Percentiles rank a stretch among this genome's conserved stretches.
Conservation (phyloP, 2,329 filamentous ascomycete species). For the Aspergillus candidus region DNA sequence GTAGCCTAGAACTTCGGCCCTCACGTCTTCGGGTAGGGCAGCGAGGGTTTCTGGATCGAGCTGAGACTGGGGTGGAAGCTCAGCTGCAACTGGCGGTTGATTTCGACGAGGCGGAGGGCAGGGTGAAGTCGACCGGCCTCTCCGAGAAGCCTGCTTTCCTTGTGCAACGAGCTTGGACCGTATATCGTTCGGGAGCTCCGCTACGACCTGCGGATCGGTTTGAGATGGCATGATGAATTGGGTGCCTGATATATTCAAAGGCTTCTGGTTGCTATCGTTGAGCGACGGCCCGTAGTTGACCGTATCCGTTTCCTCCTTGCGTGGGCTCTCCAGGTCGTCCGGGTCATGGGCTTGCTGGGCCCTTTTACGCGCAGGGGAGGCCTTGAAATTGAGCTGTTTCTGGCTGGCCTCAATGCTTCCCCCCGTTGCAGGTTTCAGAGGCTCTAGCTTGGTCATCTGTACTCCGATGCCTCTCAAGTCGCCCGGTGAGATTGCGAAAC, state of each 20-base stretch:
- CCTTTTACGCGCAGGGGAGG: conserved; percentile 26
- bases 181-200: conserved; percentile 79
- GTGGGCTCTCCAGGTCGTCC: conserved; percentile 44
- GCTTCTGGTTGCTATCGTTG: conserved; percentile 46
- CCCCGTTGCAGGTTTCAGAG: conserved; percentile 54
- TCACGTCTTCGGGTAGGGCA: conserved; percentile 77
- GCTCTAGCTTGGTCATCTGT: conserved; percentile 88
- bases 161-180: conserved; percentile 66
- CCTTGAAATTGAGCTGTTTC: conserved; percentile 66
- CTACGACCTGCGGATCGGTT: conserved; percentile 72
- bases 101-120: conserved; percentile 26
- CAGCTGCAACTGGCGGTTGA: conserved; percentile 22
- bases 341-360: conserved; percentile 32
- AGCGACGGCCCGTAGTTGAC: conserved; percentile 27
- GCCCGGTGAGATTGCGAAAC: conserved; percentile 78
- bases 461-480: conserved; percentile 89
- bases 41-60: conserved; percentile 79
- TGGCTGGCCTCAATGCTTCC: conserved; percentile 68
- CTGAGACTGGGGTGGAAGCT: conserved; percentile 62
- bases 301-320: conserved; percentile 30
- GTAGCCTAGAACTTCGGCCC: conserved; percentile 71
- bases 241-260: conserved; percentile 74
- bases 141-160: conserved; percentile 24
- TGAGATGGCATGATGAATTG: conserved; percentile 86
- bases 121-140: conserved; percentile 24